Base-by-base conservation (phyloP, 345 rosid species). In the Viola odorata region DNA sequence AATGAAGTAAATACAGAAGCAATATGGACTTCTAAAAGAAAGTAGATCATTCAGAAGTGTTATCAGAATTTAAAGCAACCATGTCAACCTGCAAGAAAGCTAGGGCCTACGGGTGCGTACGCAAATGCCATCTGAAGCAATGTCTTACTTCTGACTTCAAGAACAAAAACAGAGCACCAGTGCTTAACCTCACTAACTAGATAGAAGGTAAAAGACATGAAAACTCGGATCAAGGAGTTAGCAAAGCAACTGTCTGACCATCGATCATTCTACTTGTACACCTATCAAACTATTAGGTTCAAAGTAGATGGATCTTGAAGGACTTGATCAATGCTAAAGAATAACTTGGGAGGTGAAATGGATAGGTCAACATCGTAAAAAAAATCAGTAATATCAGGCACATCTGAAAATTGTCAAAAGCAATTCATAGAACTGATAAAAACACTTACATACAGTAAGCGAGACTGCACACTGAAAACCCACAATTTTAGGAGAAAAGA, bases 391-490 rank as follows among this genome's bases (percentile, higher is more conserved):
- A n/a, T n/a, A 32, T 6, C 37, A 42, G 38, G 55, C 40, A 39
- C n/a, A 12, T 50, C 36, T 15, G 36, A 15, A 14, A 61, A 6
- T 5, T 16, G 5, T 49, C 55, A 14, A 8, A 41, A 38, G 7
- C 16, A 50, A 37, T 45, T 55, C 39, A 8, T 47, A 37, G 23
- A 47, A n/a, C 45, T 44, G 13, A 38, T 55, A 15, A 57, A 1
- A 41, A 52, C 55, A 41, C 16, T 17, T 49, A 7, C 5, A 49
- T 16, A 17, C 16, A n/a, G 52, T 39, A 17, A 62, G 42, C 12
- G 54, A 37, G 55, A 48, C 45, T 16, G 12, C 45, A 64, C 7
- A 32, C 14, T 59, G 41, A 55, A 55, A 47, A n/a, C 15, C 51
- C 53, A 14, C 14, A 11, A 45, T 37, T 14, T 14, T 53, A 47